phyloP scores from a whole-genome alignment of 805 yeast genomes.

The Teunomyces pallodes region DNA sequence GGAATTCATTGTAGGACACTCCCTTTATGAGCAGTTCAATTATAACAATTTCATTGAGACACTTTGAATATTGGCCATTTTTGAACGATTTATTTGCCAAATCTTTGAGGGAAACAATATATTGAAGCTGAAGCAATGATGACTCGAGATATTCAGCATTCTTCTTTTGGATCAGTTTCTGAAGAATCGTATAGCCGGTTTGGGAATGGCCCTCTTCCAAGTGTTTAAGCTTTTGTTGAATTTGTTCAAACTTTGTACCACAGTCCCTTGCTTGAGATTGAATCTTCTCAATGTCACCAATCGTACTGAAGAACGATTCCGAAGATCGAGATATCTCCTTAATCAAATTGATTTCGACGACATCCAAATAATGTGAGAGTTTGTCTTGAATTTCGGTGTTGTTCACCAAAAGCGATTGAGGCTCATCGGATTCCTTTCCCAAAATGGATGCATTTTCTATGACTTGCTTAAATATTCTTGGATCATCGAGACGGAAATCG shows the following conservation, averaged over 20 bases:
- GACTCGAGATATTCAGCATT: slow-evolving; percentile 66
- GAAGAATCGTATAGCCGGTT: slow-evolving; percentile 49
- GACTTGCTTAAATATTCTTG: slow-evolving; percentile 75
- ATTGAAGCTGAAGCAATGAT: slow-evolving; percentile 51
- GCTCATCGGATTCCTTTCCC: slow-evolving; percentile 22
- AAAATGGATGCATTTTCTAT: slow-evolving; percentile 55
- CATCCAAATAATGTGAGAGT: slow-evolving; percentile 78
- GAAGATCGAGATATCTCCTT: slow-evolving; percentile 83
- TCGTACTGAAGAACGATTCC: slow-evolving; percentile 76
- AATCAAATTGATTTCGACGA: slow-evolving; percentile 77
- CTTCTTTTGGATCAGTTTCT: slow-evolving; percentile 49
- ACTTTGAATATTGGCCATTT: slow-evolving; percentile 46
- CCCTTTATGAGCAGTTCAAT: slow-evolving; percentile 62
- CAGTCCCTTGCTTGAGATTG: slow-evolving; percentile 53
- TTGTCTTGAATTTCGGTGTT: slow-evolving; percentile 68
- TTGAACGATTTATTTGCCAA: slow-evolving; percentile 41
- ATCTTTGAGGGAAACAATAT: slow-evolving; percentile 27
- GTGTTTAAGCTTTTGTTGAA: slow-evolving; percentile 45
- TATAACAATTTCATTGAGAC: slow-evolving; percentile 57
- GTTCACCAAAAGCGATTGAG: slow-evolving; percentile 39
- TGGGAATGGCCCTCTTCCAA: slow-evolving; percentile 51
- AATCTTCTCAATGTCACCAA: slow-evolving; percentile 72
- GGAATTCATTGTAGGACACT: slow-evolving; percentile 12
- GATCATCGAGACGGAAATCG: slow-evolving; percentile 82
- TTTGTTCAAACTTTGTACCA: slow-evolving; percentile 41